These are phyloP conservation scores for Theobroma cacao DNA, from an alignment of 345 rosid genomes.

Conservation along the genomic window DNA sequence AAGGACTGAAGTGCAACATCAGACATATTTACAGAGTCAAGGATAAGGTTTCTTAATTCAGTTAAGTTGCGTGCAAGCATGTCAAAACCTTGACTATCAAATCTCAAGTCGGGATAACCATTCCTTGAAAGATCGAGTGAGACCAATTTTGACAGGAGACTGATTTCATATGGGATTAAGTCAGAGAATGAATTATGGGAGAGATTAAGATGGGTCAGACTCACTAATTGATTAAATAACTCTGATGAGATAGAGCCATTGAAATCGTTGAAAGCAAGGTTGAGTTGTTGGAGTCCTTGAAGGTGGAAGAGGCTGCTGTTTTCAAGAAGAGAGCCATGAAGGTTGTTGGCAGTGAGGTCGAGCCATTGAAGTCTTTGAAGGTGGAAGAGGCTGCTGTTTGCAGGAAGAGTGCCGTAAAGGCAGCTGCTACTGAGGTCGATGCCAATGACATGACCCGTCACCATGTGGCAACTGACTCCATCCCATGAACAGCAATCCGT, in stretches of 20 bases:
- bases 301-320: slow-evolving; percentile 28
- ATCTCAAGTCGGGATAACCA: no score
- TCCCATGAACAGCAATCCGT: slow-evolving; percentile 34
- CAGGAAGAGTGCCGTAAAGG: background rate
- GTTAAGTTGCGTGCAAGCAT: slow-evolving; percentile 6
- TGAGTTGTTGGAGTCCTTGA: slow-evolving; percentile 19
- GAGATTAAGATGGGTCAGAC: slow-evolving; percentile 17
- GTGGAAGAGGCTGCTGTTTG: background rate
- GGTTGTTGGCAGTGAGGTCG: background rate
- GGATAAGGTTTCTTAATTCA: background rate
- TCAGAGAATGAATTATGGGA: slow-evolving; percentile 18
- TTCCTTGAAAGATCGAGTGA: slow-evolving; percentile 10
- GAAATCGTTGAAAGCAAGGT: slow-evolving; percentile 26
- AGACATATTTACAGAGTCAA: background rate
- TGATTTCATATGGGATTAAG: background rate
- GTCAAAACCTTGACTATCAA: background rate
- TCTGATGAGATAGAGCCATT: slow-evolving; percentile 5
- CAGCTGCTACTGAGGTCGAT: slow-evolving; percentile 14
- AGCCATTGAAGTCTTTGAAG: no score
- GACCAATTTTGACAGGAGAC: background rate
- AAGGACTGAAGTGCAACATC: background rate
- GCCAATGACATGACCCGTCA: slow-evolving; percentile 14
- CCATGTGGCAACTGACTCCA: slow-evolving; percentile 18
- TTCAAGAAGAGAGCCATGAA: background rate
- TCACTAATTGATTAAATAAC: background rate